Percentiles rank a stretch among this genome's conserved stretches.
These are phyloP conservation scores for Xylaria polymorpha DNA, from an alignment of 2,329 filamentous ascomycete genomes.

Conservation along the genomic window DNA sequence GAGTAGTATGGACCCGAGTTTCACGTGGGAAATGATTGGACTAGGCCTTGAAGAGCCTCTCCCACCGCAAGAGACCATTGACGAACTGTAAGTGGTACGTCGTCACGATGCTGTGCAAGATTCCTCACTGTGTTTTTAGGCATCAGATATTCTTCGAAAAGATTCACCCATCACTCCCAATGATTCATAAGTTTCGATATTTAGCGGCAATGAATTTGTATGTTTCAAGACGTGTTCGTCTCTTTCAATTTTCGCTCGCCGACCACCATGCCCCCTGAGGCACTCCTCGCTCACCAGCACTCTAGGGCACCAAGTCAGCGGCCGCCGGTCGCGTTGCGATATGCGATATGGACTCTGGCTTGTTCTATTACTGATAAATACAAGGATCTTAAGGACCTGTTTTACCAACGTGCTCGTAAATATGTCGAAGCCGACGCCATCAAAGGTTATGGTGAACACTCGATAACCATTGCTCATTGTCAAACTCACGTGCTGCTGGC, in stretches of 20 bases:
- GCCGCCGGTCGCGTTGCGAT: conserved; percentile 87
- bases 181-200: conserved; percentile 91
- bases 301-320: conserved; percentile 79
- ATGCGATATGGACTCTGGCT: conserved; percentile 97
- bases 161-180: conserved; percentile 83
- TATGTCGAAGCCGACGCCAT: conserved; percentile 91
- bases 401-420: conserved; percentile 89
- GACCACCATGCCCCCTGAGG: neutral
- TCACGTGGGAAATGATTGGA: conserved; percentile 82
- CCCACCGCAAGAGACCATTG: conserved; percentile 72
- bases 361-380: conserved; percentile 88
- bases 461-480: conserved; percentile 86
- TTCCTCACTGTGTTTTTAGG: conserved; percentile 54
- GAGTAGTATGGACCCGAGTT: conserved; percentile 64
- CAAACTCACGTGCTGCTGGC: conserved; percentile 85
- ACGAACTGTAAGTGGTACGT: conserved; percentile 75
- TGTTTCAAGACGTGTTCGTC: conserved; percentile 43
- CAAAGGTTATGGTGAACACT: conserved; percentile 89
- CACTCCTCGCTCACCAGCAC: conserved; percentile 27
- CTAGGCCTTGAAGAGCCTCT: conserved; percentile 69
- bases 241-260: neutral
- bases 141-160: conserved; percentile 92
- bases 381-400: conserved; percentile 81
- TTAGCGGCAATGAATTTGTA: conserved; percentile 87
- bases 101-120: neutral